Base-by-base conservation (phyloP, 495 filamentous ascomycete genomes). In the Penicillium arizonense region DNA sequence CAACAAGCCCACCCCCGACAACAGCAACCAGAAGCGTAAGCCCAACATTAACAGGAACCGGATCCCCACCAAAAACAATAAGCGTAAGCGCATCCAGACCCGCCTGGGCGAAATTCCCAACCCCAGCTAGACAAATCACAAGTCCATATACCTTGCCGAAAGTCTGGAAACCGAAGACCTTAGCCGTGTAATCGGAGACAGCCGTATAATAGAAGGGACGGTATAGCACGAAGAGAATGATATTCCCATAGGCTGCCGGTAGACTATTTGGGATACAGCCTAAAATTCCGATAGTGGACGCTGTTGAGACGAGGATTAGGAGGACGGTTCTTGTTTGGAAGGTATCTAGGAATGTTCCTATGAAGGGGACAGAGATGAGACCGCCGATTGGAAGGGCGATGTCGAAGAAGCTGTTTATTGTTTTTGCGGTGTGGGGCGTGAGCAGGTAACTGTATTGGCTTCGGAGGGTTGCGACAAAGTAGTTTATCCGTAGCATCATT, bases 81-180 rank as follows among this genome's bases (percentile, higher is more conserved):
- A 96, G 87, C 26, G 90, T 92, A 46, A 94, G 55, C 48, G 84
- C 84, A 67, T 97, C 94, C 24, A 97, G 73, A 0, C 80, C 91
- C 9, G 85, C 84, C 74, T 97, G 93, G 14, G 79, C 82, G 59
- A 98, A 93, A 68, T 96, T 96, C 44, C 92, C 78, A 10, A 98
- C 59, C 5, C 94, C 94, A 2, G 91, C 85, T 3, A 94, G 65
- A 63, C 90, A 96, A 52, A 97, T 97, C 49, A 96, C 86, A 7
- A 91, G 78, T n/a, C 94, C 94, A 65, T 97, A 97, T 23, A 98
- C 90, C 50, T 88, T 96, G 23, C 93, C 93, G 57, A 97, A 97
- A 0, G 92, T 96, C 53, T 83, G 84, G 72, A 96, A 96, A 7
- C 94, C 93, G 67, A 98, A 98, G 30, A 98, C 93, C 70, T 97